Percentiles rank a stretch among this genome's conserved stretches.
These are phyloP conservation scores for Aspergillus wentii DNA, from an alignment of 495 filamentous ascomycete species.

Conservation along the genomic window DNA sequence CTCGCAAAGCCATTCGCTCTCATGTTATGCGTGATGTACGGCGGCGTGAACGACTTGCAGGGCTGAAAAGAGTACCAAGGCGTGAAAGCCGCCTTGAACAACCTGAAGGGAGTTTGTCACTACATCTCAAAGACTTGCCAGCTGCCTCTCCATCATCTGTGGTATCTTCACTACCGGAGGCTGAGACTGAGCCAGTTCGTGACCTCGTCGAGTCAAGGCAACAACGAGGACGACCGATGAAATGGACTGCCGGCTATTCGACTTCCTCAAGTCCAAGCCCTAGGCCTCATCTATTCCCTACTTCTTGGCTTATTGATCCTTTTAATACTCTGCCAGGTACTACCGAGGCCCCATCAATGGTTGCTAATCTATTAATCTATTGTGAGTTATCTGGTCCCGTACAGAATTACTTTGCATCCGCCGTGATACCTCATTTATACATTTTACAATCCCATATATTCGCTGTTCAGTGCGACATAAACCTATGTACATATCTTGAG, in stretches of 20 bases:
- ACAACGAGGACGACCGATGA: too few relatives aligned
- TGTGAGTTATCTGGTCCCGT: slow-evolving; percentile 23
- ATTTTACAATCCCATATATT: not conserved
- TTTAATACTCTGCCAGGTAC: slow-evolving; percentile 25
- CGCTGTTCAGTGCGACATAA: too few relatives aligned
- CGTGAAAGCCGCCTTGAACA: slow-evolving; percentile 16
- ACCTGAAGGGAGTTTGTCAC: too few relatives aligned
- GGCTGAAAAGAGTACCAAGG: slow-evolving; percentile 25
- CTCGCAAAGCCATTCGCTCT: slow-evolving; percentile 32
- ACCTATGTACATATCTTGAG: too few relatives aligned
- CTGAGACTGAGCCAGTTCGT: too few relatives aligned
- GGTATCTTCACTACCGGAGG: too few relatives aligned
- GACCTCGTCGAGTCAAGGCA: too few relatives aligned
- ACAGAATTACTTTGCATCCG: not conserved
- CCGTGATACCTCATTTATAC: slow-evolving; percentile 1
- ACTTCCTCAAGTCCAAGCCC: slow-evolving; percentile 17
- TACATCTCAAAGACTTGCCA: too few relatives aligned
- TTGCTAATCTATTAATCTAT: slow-evolving; percentile 24
- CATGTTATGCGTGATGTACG: slow-evolving; percentile 39
- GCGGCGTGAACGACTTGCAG: slow-evolving; percentile 30
- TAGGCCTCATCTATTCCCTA: slow-evolving; percentile 9
- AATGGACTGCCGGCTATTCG: too few relatives aligned
- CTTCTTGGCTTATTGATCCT: slow-evolving; percentile 26
- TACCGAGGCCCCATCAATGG: slow-evolving; percentile 16
- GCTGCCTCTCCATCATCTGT: too few relatives aligned